Conservation (phyloP, 257 asterid species). For the Echites panduratus region DNA sequence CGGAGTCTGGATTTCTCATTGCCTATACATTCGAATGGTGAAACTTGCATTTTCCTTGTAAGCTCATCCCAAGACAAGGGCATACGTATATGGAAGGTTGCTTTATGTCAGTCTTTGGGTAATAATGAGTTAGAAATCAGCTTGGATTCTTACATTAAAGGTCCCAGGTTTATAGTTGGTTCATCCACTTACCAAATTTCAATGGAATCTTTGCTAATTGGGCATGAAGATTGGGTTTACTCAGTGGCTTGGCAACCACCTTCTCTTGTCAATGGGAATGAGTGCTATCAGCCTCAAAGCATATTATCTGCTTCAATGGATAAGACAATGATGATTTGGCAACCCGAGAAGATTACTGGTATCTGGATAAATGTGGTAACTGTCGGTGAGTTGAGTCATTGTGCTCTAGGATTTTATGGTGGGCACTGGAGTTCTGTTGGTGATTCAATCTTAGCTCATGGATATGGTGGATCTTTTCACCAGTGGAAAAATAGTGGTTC, state of each 20-base stretch:
- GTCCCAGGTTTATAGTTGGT: conserved; percentile 70
- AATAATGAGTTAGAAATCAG: conserved; percentile 46
- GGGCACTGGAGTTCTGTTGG: conserved; percentile 91
- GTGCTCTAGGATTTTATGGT: conserved; percentile 94
- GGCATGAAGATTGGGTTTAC: conserved; percentile 99
- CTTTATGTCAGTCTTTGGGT: conserved; percentile 33
- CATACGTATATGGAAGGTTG: conserved; percentile 90
- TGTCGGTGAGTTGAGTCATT: conserved; percentile 92
- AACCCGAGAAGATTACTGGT: conserved; percentile 91
- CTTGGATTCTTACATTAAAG: conserved; percentile 79
- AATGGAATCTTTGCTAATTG: conserved; percentile 88
- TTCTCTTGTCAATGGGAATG: conserved; percentile 39
- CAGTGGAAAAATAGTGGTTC: conserved; percentile 77
- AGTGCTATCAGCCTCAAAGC: conserved; percentile 75
- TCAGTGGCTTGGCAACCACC: conserved; percentile 96
- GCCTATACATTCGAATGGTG: conserved; percentile 48
- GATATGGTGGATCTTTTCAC: conserved; percentile 97
- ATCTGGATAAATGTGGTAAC: conserved; percentile 97
- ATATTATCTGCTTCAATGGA: conserved; percentile 96
- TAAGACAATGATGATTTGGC: conserved; percentile 99
- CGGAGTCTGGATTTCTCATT: conserved; percentile 89
- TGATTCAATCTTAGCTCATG: conserved; percentile 78
- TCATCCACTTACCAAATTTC: conserved; percentile 65
- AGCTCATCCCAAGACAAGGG: conserved; percentile 99
- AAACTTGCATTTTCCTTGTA: conserved; percentile 58